Base-by-base conservation (phyloP, 1,284 basidiomycete genomes). In the Ustilago sp. region DNA sequence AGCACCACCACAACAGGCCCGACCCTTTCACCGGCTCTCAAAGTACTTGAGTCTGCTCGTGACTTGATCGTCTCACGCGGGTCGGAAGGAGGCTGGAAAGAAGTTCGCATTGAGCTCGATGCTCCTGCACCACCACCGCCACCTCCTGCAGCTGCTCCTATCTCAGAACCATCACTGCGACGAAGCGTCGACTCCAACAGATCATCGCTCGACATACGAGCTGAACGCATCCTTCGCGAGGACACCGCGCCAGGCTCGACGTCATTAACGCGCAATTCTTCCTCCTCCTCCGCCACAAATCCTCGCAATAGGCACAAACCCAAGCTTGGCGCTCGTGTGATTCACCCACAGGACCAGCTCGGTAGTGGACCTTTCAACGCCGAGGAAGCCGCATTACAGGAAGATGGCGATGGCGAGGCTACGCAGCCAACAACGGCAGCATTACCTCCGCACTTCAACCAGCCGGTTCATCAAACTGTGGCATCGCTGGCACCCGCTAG, bases 311-410 rank as follows among this genome's bases (percentile, higher is more conserved):
- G 61, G 51, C 54, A 66, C 47, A 74, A 61, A 43, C 63, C 75
- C 6, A 77, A 74, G 48, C 62, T 81, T 2, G 80, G 80, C 15
- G 80, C 75, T 15, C 68, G 80, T 23, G 63, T 82, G 4, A 72
- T 82, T 19, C 64, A 68, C 17, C 77, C 79, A 15, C 66, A 70
- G 31, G 80, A 81, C 34, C 79, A 82, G 60, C 63, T 82, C 8
- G 80, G 80, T 8, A 81, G 74, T 50, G 80, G 80, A 12, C 80
- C 80, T 35, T 73, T 82, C 51, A 73, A 74, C 36, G 68, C 74
- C 8, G 63, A 79, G 32, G 79, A 79, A 19, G 70, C 63, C 2
- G 43, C 43, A n/a, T 19, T 45, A 19, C 77, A 79, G 43, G 79
- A 70, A 15, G 71, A 63, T 38, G 71, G 69, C 15, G 75, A 71